Percentiles rank a stretch among this genome's conserved stretches.
Conservation (phyloP, 495 filamentous ascomycete genomes). For the Massariosphaeria phaeospora region DNA sequence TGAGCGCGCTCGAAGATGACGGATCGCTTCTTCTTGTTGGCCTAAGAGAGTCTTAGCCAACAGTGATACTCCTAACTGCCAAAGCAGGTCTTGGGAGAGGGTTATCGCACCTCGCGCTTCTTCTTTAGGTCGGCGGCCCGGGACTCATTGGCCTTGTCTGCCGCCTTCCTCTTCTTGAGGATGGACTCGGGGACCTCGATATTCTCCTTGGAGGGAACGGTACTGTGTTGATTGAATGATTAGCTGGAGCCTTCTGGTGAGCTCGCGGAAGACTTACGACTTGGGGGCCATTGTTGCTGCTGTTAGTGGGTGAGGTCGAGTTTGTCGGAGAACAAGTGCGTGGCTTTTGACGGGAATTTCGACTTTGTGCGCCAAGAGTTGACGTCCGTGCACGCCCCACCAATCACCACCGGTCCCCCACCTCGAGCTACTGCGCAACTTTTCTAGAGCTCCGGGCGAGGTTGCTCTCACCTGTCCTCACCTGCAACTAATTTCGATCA, state of each 20-base stretch:
- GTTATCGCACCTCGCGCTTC: constrained; percentile 70
- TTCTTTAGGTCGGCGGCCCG: constrained; percentile 71
- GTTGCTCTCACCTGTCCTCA: too few relatives aligned
- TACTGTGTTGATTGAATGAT: constrained; percentile 1
- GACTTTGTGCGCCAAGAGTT: constrained; percentile 10
- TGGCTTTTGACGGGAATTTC: not conserved
- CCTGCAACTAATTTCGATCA: too few relatives aligned
- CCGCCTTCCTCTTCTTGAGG: constrained; percentile 89
- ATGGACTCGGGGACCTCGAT: constrained; percentile 26
- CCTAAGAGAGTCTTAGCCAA: constrained; percentile 51
- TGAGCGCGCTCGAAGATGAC: constrained; percentile 99
- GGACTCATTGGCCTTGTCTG: constrained; percentile 91
- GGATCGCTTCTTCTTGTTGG: constrained; percentile 92
- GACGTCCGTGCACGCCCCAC: not conserved
- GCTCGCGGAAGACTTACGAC: constrained; percentile 5
- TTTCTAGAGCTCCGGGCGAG: too few relatives aligned
- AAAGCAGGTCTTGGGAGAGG: constrained; percentile 31
- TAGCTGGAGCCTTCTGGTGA: not conserved
- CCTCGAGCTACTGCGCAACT: too few relatives aligned
- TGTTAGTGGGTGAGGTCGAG: constrained; percentile 7
- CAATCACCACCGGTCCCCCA: not conserved
- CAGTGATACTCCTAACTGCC: constrained; percentile 32
- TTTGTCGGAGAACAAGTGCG: not conserved
- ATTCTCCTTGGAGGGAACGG: constrained; percentile 17
- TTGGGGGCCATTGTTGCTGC: constrained; percentile 15